Percentiles rank a stretch among this genome's conserved stretches.
Evolutionary conservation across 257 asterid genomes (phyloP).

Genomic region (Nicotiana tomentosiformis): DNA sequence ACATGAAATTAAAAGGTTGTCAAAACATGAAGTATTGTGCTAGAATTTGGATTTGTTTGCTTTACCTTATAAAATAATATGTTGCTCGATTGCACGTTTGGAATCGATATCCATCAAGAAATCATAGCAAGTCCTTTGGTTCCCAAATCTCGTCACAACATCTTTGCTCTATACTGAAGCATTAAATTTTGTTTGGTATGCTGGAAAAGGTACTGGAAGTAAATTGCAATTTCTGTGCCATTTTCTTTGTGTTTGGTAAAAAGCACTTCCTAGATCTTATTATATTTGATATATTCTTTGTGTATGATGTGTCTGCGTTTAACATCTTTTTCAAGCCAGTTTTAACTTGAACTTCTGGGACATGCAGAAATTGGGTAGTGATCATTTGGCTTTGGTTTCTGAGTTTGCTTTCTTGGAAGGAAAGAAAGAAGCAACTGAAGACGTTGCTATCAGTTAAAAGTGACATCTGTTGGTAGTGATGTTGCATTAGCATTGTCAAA

Average conservation of each 20-base stretch:
- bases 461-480: neutral
- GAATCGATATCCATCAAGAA: neutral
- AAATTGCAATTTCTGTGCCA: too few relatives aligned
- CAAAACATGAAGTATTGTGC: neutral
- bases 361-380: constrained; percentile 33
- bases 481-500: too few relatives aligned
- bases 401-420: constrained; percentile 24
- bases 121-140: neutral
- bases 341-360: neutral
- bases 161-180: neutral
- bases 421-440: constrained; percentile 7
- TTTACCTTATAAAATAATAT: neutral
- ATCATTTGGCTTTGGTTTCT: constrained; percentile 37
- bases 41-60: neutral
- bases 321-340: neutral
- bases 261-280: neutral
- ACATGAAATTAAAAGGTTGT: neutral
- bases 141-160: neutral
- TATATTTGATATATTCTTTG: neutral
- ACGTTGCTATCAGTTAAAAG: neutral
- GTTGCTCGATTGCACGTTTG: neutral
- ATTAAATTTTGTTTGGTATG: neutral
- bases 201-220: neutral
- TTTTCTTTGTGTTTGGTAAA: too few relatives aligned
- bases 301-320: neutral